Conservation (phyloP, 306 rosid genomes). For the Lathyrus tuberosus region DNA sequence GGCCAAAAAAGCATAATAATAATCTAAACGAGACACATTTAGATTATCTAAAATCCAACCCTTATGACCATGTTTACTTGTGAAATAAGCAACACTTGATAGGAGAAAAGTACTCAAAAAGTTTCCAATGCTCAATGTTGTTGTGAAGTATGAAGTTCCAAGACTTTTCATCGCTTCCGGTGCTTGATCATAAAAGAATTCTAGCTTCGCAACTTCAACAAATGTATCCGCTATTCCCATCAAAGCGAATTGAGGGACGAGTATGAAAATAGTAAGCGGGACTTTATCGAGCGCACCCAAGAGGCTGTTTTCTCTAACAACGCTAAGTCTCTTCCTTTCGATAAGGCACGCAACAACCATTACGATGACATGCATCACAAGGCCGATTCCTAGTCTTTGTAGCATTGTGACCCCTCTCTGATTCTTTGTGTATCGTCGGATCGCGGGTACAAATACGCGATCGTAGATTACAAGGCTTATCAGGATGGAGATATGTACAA, state of each 20-base stretch:
- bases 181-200: slow-evolving; percentile 9
- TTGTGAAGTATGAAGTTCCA: not conserved
- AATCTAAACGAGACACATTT: slow-evolving; percentile 1
- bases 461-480: slow-evolving; percentile 59
- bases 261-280: slow-evolving; percentile 75
- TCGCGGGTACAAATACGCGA: slow-evolving; percentile 52
- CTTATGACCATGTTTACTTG: slow-evolving; percentile 1
- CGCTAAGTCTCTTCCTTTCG: slow-evolving; percentile 61
- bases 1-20: slow-evolving; percentile 10
- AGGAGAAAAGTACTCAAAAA: slow-evolving; percentile 1
- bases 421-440: slow-evolving; percentile 56
- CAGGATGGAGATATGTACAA: slow-evolving; percentile 67
- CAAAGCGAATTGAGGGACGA: slow-evolving; percentile 27
- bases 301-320: slow-evolving; percentile 44
- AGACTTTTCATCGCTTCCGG: slow-evolving; percentile 11
- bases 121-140: not conserved
- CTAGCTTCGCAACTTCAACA: not conserved
- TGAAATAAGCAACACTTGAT: not conserved
- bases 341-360: slow-evolving; percentile 57
- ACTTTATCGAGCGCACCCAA: slow-evolving; percentile 38
- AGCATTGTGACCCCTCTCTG: slow-evolving; percentile 81
- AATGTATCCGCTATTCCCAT: not conserved
- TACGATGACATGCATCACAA: slow-evolving; percentile 55
- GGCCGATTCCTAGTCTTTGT: slow-evolving; percentile 75
- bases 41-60: slow-evolving; percentile 14